Evolutionary conservation across 2,329 filamentous ascomycete genomes (phyloP), one percentile per base, ranked within the genome.

Genomic region (Exophiala mesophila): DNA sequence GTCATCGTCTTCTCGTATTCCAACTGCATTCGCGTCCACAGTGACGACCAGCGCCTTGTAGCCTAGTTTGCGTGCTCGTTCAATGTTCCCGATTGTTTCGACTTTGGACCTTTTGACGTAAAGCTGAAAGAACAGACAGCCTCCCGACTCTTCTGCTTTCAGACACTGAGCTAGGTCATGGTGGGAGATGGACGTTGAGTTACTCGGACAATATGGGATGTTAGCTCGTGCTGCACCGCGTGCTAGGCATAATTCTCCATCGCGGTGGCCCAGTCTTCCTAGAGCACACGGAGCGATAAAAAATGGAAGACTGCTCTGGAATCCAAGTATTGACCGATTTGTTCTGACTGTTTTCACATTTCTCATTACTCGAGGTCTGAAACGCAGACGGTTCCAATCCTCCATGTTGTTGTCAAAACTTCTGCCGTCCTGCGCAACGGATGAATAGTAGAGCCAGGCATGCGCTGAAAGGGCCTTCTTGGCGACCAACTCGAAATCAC

Each of bases 1-100:
- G 52, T 78, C 75, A 45, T 79, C 76, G 2, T 73, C 73, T 50
- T 79, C 76, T n/a, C 76, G 71, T 52, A 78, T 71, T 2, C 68
- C 68, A 0, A 72, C 65, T 10, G 73, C 47, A 9, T 50, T 37
- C 2, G 50, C 41, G 44, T 57, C 55, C 13, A 55, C 42, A 2
- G 55, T 57, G 18, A 57, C 38, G 19, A 57, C 36, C 9, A 57
- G 36, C 9, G 52, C 53, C 15, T 46, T 47, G 18, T 33, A 47
- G n/a, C 44, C 44, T 8, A 36, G 30, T 10, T 45, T 19, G 16
- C 52, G 56, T 5, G 60, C 62, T 24, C 55, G 57, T 2, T 59
- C 65, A 7, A 77, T 63, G 1, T 73, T 60, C 1, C 61, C 63
- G 6, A 64, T 61, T 2, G 72, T 72, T 39, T 72, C 73, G 15